phyloP scores from a whole-genome alignment of 2,329 filamentous ascomycete genomes.

The Penicillium sp. region DNA sequence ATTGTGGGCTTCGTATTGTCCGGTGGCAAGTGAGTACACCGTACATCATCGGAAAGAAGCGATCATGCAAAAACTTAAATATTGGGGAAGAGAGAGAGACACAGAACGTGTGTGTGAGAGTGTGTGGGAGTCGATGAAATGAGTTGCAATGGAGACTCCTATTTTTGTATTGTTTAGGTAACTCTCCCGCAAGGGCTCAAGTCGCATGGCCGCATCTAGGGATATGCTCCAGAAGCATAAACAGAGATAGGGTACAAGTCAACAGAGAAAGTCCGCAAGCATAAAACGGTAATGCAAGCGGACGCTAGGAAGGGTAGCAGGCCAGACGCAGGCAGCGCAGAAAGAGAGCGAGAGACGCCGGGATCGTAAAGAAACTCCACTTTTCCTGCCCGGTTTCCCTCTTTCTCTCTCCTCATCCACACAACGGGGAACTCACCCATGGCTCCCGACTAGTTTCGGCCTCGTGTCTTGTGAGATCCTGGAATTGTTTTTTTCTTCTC shows the following conservation, averaged over 20 bases:
- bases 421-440: conserved; percentile 24
- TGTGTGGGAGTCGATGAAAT: not conserved
- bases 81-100: not conserved
- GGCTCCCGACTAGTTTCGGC: conserved; percentile 26
- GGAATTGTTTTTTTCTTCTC: conserved; percentile 9
- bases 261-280: not conserved
- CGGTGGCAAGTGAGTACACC: conserved; percentile 14
- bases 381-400: conserved; percentile 5
- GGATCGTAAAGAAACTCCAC: not conserved
- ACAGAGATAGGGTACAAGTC: not conserved
- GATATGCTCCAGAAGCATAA: not conserved
- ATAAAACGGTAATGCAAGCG: not conserved
- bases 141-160: not conserved
- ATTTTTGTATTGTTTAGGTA: no score
- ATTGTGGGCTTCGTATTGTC: not conserved
- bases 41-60: conserved; percentile 7
- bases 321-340: not conserved
- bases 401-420: conserved; percentile 23
- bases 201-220: not conserved
- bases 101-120: not conserved
- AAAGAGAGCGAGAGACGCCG: not conserved
- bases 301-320: not conserved
- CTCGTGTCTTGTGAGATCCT: conserved; percentile 10
- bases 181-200: not conserved
- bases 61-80: not conserved